Evolutionary conservation across 495 filamentous ascomycete species (phyloP).

Genomic region (Ramalina peruviana): DNA sequence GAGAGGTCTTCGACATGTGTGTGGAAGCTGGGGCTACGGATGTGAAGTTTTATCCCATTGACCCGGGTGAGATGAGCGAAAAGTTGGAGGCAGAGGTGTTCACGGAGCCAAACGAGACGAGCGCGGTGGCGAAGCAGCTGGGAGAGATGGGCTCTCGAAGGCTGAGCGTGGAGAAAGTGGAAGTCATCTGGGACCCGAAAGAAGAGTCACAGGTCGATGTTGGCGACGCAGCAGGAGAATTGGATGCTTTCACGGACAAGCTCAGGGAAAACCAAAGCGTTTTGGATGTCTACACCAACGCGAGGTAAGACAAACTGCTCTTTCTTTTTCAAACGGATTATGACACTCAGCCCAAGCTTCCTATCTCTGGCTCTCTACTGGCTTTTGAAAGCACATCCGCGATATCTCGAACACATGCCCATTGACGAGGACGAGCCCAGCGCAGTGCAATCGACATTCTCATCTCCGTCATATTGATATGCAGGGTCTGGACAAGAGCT

Average conservation of each 20-base stretch:
- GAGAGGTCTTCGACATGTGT: slow-evolving; percentile 67
- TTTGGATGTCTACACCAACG: slow-evolving; percentile 42
- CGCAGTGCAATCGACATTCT: too few relatives aligned
- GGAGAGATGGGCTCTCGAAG: slow-evolving; percentile 31
- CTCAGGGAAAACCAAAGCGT: slow-evolving; percentile 49
- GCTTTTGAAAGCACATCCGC: background rate
- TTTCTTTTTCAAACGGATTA: background rate
- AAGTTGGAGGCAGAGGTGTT: slow-evolving; percentile 58
- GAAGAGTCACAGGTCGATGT: slow-evolving; percentile 56
- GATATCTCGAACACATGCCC: too few relatives aligned
- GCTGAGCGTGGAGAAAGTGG: slow-evolving; percentile 50
- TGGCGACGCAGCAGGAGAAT: background rate
- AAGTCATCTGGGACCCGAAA: slow-evolving; percentile 79
- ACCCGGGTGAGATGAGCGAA: slow-evolving; percentile 45
- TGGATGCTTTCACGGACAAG: slow-evolving; percentile 6
- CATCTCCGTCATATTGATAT: too few relatives aligned
- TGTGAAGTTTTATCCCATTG: slow-evolving; percentile 22
- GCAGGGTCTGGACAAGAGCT: too few relatives aligned
- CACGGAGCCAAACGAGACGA: slow-evolving; percentile 59
- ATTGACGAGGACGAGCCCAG: too few relatives aligned
- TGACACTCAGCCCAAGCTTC: background rate
- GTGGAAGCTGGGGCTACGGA: slow-evolving; percentile 80
- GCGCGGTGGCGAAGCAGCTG: slow-evolving; percentile 47
- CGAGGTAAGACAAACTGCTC: background rate
- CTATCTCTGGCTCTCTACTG: background rate